Percentiles rank a stretch among this genome's conserved stretches.
phyloP scores from a whole-genome alignment of 805 yeast species.

The Candida glaebosa region DNA sequence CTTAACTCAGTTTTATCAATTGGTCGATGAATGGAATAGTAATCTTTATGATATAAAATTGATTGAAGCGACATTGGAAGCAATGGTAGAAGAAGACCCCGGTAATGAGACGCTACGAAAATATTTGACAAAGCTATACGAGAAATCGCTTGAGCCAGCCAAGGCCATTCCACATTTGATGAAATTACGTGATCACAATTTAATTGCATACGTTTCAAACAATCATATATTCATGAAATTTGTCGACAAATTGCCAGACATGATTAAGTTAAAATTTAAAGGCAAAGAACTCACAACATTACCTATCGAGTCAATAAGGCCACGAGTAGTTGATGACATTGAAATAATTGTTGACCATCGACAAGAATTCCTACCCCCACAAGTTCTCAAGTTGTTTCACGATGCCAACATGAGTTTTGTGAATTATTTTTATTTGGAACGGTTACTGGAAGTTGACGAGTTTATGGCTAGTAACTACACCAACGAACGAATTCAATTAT shows the following conservation, averaged over 20 bases:
- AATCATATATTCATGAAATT: conserved; percentile 60
- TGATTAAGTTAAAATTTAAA: conserved; percentile 43
- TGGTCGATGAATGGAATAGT: conserved; percentile 56
- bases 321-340: conserved; percentile 43
- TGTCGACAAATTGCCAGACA: conserved; percentile 46
- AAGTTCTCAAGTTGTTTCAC: conserved; percentile 47
- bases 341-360: conserved; percentile 57
- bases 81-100: conserved; percentile 30
- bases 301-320: conserved; percentile 39
- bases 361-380: conserved; percentile 58
- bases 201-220: conserved; percentile 55
- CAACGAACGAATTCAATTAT: conserved; percentile 61
- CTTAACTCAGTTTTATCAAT: conserved; percentile 32
- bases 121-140: conserved; percentile 50
- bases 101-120: conserved; percentile 30
- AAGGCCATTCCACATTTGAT: conserved; percentile 66
- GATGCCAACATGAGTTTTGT: conserved; percentile 43
- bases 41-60: conserved; percentile 45
- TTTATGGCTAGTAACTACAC: conserved; percentile 55
- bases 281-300: conserved; percentile 33
- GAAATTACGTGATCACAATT: conserved; percentile 47
- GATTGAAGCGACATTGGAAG: conserved; percentile 47
- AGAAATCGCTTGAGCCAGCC: conserved; percentile 53
- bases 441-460: conserved; percentile 54
- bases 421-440: conserved; percentile 63